Base-by-base conservation (phyloP, 768 basidiomycete genomes). In the Botryobasidium botryosum region DNA sequence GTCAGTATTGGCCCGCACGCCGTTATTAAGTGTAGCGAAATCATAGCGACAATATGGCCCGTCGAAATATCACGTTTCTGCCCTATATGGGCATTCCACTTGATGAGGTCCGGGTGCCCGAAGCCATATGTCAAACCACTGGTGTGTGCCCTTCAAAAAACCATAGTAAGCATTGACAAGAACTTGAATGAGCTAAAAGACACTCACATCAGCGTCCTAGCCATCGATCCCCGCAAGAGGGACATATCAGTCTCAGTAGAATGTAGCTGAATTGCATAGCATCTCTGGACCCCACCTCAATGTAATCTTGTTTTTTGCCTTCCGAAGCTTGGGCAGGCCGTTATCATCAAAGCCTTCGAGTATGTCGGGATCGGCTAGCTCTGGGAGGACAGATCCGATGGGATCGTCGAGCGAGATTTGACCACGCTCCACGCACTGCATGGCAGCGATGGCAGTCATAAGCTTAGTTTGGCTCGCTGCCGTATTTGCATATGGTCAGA, bases 391-490 rank as follows among this genome's bases (percentile, higher is more conserved):
- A 8, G 17, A 8, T 21, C 36, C 36, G 23, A 37, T 21, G 8
- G 36, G 36, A 37, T 37, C 36, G 36, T 37, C 36, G 8, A 37
- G n/a, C 5, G 17, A n/a, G n/a, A 37, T 37, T 37, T 37, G 36
- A 6, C 36, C 36, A n/a, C 36, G 36, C 23, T n/a, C n/a, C n/a
- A n/a, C n/a, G n/a, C n/a, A n/a, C n/a, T n/a, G n/a, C n/a, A n/a
- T n/a, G n/a, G n/a, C n/a, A 6, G 36, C 36, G n/a, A 37, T 21
- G n/a, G 36, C 36, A n/a, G 36, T 37, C 36, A 37, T 37, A 18
- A 37, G 36, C 36, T 37, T 37, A 5, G 36, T 37, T n/a, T 37
- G 36, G 36, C 36, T 37, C 8, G 36, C 36, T 37, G 17, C n/a
- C 17, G 23, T 8, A n/a, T n/a, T 10, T 33, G n/a, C n/a, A n/a